Conservation (phyloP, 768 basidiomycete species). For the Lanmaoa pseudosensibilis region DNA sequence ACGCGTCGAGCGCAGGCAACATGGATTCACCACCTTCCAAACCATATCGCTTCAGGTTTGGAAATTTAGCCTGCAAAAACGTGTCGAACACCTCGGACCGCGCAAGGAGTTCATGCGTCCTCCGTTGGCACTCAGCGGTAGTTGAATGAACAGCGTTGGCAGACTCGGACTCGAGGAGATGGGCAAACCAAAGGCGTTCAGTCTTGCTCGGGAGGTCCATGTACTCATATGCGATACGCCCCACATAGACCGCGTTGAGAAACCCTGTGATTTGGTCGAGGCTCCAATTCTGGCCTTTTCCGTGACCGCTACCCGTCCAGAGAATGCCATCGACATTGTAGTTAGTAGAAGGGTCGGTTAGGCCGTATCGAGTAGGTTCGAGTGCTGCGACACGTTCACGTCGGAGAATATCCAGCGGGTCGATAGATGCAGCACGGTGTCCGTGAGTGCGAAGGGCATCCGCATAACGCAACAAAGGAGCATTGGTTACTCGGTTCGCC, state of each 20-base stretch:
- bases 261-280: slow-evolving; percentile 70
- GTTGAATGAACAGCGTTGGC: slow-evolving; percentile 32
- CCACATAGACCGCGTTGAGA: slow-evolving; percentile 75
- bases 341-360: slow-evolving; percentile 48
- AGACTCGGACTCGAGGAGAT: slow-evolving; percentile 64
- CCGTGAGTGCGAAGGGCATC: slow-evolving; percentile 86
- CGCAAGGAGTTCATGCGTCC: slow-evolving; percentile 68
- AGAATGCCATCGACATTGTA: slow-evolving; percentile 82
- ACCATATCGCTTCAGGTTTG: slow-evolving; percentile 84
- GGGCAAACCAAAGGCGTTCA: slow-evolving; percentile 87
- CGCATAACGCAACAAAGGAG: slow-evolving; percentile 81
- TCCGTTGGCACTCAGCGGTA: slow-evolving; percentile 44
- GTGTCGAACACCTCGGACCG: slow-evolving; percentile 81
- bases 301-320: slow-evolving; percentile 50
- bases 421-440: slow-evolving; percentile 82
- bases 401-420: slow-evolving; percentile 85
- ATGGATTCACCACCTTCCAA: slow-evolving; percentile 94
- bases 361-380: slow-evolving; percentile 73
- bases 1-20: slow-evolving; percentile 79
- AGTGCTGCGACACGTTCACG: slow-evolving; percentile 80
- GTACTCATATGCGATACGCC: slow-evolving; percentile 87
- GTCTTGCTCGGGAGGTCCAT: slow-evolving; percentile 88
- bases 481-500: slow-evolving; percentile 67
- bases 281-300: slow-evolving; percentile 53
- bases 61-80: slow-evolving; percentile 86